Conservation (phyloP, 169 alveolate genomes). For the Plasmodium inui region DNA sequence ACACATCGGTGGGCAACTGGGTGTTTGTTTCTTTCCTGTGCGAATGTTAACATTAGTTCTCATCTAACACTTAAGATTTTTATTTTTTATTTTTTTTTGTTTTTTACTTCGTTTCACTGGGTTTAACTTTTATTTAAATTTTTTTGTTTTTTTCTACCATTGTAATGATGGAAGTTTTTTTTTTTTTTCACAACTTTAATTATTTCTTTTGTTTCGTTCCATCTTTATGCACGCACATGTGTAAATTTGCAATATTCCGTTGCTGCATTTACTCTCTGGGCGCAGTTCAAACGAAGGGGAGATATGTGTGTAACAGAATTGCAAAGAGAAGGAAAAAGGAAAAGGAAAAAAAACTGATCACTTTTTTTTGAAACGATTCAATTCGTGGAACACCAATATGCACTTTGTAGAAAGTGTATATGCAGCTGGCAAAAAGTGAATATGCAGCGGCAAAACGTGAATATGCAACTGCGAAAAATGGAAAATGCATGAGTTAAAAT, state of each 20-base stretch:
- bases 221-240: conserved; percentile 45
- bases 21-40: conserved; percentile 41
- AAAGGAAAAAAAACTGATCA: conserved; percentile 4
- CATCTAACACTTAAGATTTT: conserved; percentile 33
- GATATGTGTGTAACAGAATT: conserved; percentile 50
- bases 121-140: conserved; percentile 12
- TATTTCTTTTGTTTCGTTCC: conserved; percentile 19
- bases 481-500: conserved; percentile 40
- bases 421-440: neutral
- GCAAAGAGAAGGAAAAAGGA: neutral
- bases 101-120: neutral
- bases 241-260: neutral
- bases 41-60: conserved; percentile 12
- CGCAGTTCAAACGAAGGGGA: conserved; percentile 4
- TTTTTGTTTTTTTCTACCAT: conserved; percentile 9
- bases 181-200: conserved; percentile 1
- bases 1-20: neutral
- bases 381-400: conserved; percentile 4
- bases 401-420: neutral
- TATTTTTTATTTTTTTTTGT: conserved; percentile 6
- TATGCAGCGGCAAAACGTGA: neutral
- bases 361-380: neutral
- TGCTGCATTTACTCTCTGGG: conserved; percentile 57
- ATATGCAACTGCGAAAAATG: conserved; percentile 9
- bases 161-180: conserved; percentile 23